These are phyloP conservation scores for Acer campestre DNA, from an alignment of 345 rosid species.

Conservation along the genomic window DNA sequence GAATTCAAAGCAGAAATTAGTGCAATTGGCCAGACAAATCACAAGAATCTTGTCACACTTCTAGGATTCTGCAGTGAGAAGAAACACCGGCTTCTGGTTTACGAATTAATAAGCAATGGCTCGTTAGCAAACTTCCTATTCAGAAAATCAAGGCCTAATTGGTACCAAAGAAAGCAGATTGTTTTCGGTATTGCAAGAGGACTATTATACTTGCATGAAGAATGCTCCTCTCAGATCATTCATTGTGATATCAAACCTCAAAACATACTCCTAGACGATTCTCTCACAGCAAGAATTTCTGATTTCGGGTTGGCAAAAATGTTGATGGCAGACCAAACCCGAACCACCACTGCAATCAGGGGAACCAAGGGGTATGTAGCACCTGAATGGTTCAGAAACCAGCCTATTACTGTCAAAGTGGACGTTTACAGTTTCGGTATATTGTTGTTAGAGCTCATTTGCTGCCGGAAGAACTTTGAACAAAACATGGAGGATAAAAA, in stretches of 20 bases:
- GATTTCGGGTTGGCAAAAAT: conserved; percentile 47
- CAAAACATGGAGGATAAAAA: conserved; percentile 10
- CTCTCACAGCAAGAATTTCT: conserved; percentile 26
- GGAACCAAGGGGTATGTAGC: conserved; percentile 49
- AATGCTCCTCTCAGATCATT: conserved; percentile 36
- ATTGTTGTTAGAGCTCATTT: conserved; percentile 41
- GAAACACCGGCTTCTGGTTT: conserved; percentile 37
- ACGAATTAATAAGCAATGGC: conserved; percentile 42
- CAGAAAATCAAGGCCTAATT: conserved; percentile 22
- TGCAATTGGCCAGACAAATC: conserved; percentile 42
- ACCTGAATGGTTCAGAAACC: conserved; percentile 48
- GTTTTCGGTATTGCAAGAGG: conserved; percentile 38
- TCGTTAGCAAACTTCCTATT: conserved; percentile 30
- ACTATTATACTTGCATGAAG: conserved; percentile 41
- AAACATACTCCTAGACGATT: conserved; percentile 38
- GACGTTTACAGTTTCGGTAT: conserved; percentile 51
- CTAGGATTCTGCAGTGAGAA: conserved; percentile 42
- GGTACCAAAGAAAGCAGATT: conserved; percentile 35
- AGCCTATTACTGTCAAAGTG: conserved; percentile 44
- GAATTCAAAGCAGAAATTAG: conserved; percentile 40
- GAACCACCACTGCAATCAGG: conserved; percentile 32
- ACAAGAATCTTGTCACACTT: conserved; percentile 43
- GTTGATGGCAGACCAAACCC: conserved; percentile 28
- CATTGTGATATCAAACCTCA: conserved; percentile 49
- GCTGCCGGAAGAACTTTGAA: conserved; percentile 32